Evolutionary conservation across 768 basidiomycete genomes (phyloP).

Genomic region (Mycena rosella): DNA sequence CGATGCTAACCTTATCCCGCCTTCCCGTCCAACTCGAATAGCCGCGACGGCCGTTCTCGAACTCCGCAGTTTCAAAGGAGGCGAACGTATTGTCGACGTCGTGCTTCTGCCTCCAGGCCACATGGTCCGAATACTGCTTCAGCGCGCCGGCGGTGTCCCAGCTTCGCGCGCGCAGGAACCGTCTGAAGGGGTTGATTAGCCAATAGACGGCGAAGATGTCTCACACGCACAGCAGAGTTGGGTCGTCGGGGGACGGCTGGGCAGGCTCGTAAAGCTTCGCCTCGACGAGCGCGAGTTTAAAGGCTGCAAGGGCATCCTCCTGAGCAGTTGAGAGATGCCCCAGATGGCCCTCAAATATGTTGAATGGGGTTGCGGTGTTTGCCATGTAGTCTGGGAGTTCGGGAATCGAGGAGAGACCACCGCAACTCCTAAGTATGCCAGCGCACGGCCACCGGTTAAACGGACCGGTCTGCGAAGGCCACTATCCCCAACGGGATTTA

Average conservation of each 20-base stretch:
- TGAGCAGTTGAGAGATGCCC: conserved; percentile 67
- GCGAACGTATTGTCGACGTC: conserved; percentile 72
- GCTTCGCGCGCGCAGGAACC: conserved; percentile 85
- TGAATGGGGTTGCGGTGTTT: too few species aligned
- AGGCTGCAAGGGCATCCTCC: conserved; percentile 59
- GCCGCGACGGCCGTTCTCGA: conserved; percentile 69
- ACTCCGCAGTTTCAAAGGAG: conserved; percentile 68
- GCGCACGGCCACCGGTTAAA: too few species aligned
- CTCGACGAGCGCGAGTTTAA: conserved; percentile 65
- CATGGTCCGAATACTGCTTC: conserved; percentile 76
- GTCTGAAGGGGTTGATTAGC: conserved; percentile 58
- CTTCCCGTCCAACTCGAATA: conserved; percentile 89
- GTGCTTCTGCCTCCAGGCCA: conserved; percentile 76
- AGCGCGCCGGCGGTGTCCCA: conserved; percentile 74
- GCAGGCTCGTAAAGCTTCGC: conserved; percentile 63
- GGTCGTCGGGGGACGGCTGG: conserved; percentile 71
- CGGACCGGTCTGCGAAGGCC: too few species aligned
- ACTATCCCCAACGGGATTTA: too few species aligned
- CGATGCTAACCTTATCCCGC: conserved; percentile 74
- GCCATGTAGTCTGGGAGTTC: conserved; percentile 10
- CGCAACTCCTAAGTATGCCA: too few species aligned
- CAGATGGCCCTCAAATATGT: conserved; percentile 61
- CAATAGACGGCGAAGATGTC: neutral
- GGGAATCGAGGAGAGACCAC: too few species aligned
- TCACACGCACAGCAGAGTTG: conserved; percentile 70